These are phyloP conservation scores for Penicillium sp. DNA, from an alignment of 2,329 filamentous ascomycete genomes.

Conservation along the genomic window DNA sequence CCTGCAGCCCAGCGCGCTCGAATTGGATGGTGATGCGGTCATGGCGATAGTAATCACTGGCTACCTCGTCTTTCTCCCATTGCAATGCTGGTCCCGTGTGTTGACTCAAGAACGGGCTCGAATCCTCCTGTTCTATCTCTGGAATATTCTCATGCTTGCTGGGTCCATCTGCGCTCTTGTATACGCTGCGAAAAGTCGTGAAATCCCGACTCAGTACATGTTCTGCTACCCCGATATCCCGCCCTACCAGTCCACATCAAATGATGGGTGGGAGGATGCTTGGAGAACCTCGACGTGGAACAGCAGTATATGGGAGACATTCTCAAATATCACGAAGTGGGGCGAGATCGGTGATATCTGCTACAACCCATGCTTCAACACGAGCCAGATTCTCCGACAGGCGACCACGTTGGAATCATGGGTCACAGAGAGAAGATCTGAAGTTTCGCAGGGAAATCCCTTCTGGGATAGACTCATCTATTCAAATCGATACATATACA, in stretches of 20 bases:
- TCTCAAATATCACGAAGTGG: slow-evolving; percentile 23
- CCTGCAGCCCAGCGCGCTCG: slow-evolving; percentile 30
- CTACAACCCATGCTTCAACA: slow-evolving; percentile 36
- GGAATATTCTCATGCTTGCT: slow-evolving; percentile 34
- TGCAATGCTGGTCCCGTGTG: slow-evolving; percentile 35
- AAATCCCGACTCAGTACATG: slow-evolving; percentile 28
- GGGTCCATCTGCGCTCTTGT: slow-evolving; percentile 31
- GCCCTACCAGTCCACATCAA: slow-evolving; percentile 20
- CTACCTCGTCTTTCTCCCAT: slow-evolving; percentile 35
- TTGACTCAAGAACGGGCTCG: slow-evolving; percentile 28
- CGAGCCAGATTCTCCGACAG: slow-evolving; percentile 28
- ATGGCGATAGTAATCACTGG: slow-evolving; percentile 36
- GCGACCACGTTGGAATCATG: slow-evolving; percentile 17
- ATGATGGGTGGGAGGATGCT: slow-evolving; percentile 28
- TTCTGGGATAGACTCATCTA: slow-evolving; percentile 22
- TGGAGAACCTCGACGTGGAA: slow-evolving; percentile 32
- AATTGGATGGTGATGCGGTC: slow-evolving; percentile 35
- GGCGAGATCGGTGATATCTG: slow-evolving; percentile 27
- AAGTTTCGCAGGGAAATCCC: slow-evolving; percentile 4
- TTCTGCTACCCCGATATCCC: slow-evolving; percentile 32
- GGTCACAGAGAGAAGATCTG: slow-evolving; percentile 5
- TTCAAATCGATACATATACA: slow-evolving; percentile 31
- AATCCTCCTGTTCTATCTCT: slow-evolving; percentile 29
- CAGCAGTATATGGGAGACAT: slow-evolving; percentile 29
- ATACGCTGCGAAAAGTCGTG: slow-evolving; percentile 20